These are phyloP conservation scores for Excoecaria cochinchinensis DNA, from an alignment of 345 rosid species.

Conservation along the genomic window DNA sequence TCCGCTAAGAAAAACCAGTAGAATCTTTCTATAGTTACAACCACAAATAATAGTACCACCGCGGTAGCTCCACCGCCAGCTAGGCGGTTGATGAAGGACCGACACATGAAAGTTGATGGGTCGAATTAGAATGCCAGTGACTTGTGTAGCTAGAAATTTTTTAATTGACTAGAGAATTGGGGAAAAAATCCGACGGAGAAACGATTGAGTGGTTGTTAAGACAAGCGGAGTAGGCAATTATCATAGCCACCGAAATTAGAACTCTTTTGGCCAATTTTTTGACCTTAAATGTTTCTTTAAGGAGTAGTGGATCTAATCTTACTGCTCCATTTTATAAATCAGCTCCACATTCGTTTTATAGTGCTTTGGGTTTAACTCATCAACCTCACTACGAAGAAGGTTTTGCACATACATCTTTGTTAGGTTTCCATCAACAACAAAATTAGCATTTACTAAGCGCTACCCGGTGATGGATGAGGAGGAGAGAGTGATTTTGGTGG, in stretches of 20 bases:
- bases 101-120: conserved; percentile 65
- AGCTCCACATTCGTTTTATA: conserved; percentile 57
- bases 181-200: conserved; percentile 74
- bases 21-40: conserved; percentile 7
- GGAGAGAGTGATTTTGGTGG: conserved; percentile 20
- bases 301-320: conserved; percentile 67
- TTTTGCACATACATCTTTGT: conserved; percentile 41
- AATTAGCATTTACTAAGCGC: conserved; percentile 45
- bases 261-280: conserved; percentile 76
- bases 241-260: conserved; percentile 74
- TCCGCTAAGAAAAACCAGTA: conserved; percentile 32
- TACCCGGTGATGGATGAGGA: conserved; percentile 32
- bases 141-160: conserved; percentile 83
- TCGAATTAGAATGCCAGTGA: conserved; percentile 78
- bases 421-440: conserved; percentile 54
- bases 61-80: conserved; percentile 25
- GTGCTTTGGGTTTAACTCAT: conserved; percentile 57
- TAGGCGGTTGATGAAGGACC: conserved; percentile 67
- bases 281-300: conserved; percentile 52
- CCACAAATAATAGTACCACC: conserved; percentile 7
- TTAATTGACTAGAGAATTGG: conserved; percentile 71
- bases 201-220: conserved; percentile 76
- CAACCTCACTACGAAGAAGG: conserved; percentile 62
- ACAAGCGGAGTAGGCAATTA: conserved; percentile 71
- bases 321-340: conserved; percentile 64